These are phyloP conservation scores for Suhomyces bribrorum DNA, from an alignment of 1,139 yeast genomes.

Conservation along the genomic window DNA sequence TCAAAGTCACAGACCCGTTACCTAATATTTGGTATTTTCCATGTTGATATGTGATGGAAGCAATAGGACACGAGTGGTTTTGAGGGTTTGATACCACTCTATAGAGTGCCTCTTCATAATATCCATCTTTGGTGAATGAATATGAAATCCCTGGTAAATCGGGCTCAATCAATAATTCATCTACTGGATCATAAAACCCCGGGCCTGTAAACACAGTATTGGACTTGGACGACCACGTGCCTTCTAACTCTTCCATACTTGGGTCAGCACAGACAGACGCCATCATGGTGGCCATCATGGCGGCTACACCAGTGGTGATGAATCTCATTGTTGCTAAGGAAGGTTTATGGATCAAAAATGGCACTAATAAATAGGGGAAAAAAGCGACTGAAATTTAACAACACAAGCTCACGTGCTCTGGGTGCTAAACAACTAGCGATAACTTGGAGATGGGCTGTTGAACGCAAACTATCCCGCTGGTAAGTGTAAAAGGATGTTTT, in stretches of 20 bases:
- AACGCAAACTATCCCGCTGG: background rate
- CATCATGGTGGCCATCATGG: slow-evolving; percentile 7
- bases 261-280: slow-evolving; percentile 16
- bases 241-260: slow-evolving; percentile 51
- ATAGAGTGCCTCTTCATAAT: slow-evolving; percentile 86
- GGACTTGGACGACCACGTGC: slow-evolving; percentile 96
- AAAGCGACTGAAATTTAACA: too few relatives aligned
- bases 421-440: too few relatives aligned
- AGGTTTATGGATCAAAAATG: background rate
- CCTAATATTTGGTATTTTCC: slow-evolving; percentile 67
- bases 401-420: too few relatives aligned
- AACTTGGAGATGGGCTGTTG: too few relatives aligned
- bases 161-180: slow-evolving; percentile 91
- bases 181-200: slow-evolving; percentile 93
- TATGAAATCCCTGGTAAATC: slow-evolving; percentile 91
- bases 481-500: background rate
- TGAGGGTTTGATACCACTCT: slow-evolving; percentile 70
- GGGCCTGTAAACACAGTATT: slow-evolving; percentile 97
- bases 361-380: background rate
- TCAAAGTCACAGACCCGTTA: slow-evolving; percentile 69
- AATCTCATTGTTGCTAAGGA: slow-evolving; percentile 11
- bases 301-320: slow-evolving; percentile 7
- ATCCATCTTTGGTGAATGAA: slow-evolving; percentile 90
- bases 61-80: slow-evolving; percentile 81
- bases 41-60: slow-evolving; percentile 83